Evolutionary conservation across 2,329 filamentous ascomycete species (phyloP).

Genomic region (Neofusicoccum laricinum): DNA sequence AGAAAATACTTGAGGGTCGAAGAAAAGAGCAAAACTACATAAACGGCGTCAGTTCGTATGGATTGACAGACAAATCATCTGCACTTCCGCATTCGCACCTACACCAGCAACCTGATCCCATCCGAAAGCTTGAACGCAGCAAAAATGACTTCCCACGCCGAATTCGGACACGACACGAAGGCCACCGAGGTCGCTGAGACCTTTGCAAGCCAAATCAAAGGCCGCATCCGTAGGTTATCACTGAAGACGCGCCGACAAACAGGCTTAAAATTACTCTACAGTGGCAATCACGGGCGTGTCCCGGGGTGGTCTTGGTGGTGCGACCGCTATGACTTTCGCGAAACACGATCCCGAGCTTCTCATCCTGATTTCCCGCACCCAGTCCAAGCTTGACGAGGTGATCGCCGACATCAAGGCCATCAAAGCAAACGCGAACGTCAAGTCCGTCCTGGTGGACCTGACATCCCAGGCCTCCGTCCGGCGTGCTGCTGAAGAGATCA

Average conservation of each 20-base stretch:
- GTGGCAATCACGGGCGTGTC: conserved; percentile 26
- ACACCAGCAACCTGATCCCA: no score
- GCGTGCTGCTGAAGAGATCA: conserved; percentile 32
- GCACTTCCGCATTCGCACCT: no score
- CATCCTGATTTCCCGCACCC: conserved; percentile 41
- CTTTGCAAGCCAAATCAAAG: conserved; percentile 27
- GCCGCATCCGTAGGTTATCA: conserved; percentile 25
- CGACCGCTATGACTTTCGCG: conserved; percentile 28
- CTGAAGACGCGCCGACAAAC: background rate
- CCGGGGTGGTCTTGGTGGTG: conserved; percentile 28
- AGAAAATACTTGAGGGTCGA: no score
- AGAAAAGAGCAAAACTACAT: no score
- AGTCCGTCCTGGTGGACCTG: conserved; percentile 35
- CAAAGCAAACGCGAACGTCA: conserved; percentile 33
- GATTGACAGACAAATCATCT: no score
- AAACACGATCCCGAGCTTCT: conserved; percentile 27
- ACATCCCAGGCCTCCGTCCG: conserved; percentile 33
- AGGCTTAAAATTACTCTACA: background rate
- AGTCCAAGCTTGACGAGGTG: conserved; percentile 41
- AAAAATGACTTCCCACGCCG: conserved; percentile 30
- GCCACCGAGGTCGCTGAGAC: conserved; percentile 30
- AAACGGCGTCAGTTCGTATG: no score
- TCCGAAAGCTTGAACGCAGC: no score
- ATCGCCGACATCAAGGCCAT: conserved; percentile 33
- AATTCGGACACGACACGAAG: conserved; percentile 31